These are phyloP conservation scores for Xylariaceae sp. DNA, from an alignment of 2,329 filamentous ascomycete species.

Conservation along the genomic window DNA sequence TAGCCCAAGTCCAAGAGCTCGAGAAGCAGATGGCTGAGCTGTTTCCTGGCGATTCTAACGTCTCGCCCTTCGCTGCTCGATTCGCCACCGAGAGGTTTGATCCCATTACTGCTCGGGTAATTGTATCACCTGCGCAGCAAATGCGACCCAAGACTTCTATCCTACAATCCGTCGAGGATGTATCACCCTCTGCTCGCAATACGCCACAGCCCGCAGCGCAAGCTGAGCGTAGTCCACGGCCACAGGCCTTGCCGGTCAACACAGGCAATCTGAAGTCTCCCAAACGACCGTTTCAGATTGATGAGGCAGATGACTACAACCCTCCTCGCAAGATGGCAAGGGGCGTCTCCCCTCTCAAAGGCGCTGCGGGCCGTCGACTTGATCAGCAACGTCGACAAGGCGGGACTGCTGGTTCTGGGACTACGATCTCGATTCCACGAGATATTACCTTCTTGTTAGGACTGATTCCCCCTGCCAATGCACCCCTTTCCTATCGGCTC, in stretches of 20 bases:
- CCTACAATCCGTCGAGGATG: conserved; percentile 51
- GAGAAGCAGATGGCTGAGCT: conserved; percentile 90
- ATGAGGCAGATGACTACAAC: conserved; percentile 68
- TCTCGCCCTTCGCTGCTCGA: conserved; percentile 69
- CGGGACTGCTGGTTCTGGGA: conserved; percentile 30
- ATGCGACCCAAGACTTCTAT: conserved; percentile 56
- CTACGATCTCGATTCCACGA: conserved; percentile 65
- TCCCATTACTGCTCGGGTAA: conserved; percentile 71
- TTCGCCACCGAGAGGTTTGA: conserved; percentile 73
- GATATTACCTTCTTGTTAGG: conserved; percentile 61
- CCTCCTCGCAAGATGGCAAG: conserved; percentile 82
- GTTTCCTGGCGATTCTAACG: conserved; percentile 80
- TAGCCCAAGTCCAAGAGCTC: conserved; percentile 82
- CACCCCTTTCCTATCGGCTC: conserved; percentile 67
- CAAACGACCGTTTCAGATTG: conserved; percentile 56
- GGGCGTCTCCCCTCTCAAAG: conserved; percentile 89
- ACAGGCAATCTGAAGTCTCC: conserved; percentile 42
- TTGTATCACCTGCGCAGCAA: conserved; percentile 76
- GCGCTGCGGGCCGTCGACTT: conserved; percentile 76
- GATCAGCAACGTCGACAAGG: conserved; percentile 65
- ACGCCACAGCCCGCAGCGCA: conserved; percentile 38
- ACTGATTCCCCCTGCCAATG: conserved; percentile 67
- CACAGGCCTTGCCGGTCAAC: conserved; percentile 42
- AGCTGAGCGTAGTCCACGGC: conserved; percentile 40
- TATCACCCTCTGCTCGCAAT: conserved; percentile 38